Evolutionary conservation across 2,329 filamentous ascomycete species (phyloP), one percentile per base, ranked within the genome.

Genomic region (Dendryphion nanum): DNA sequence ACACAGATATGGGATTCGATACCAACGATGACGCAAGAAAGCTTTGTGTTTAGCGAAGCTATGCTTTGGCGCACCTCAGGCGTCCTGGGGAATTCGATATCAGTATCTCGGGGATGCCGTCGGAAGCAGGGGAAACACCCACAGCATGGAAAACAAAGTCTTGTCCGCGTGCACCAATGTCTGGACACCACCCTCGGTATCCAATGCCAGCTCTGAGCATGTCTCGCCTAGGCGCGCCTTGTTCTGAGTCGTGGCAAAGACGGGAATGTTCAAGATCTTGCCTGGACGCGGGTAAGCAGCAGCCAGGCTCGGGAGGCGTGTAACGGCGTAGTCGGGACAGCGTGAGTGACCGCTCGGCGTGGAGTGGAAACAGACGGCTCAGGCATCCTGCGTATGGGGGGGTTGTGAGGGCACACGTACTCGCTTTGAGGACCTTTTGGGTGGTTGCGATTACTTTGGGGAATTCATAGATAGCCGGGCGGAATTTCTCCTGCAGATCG

Each of bases 1-100:
- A 97, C 82, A 73, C 91, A 97, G 62, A 97, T 93, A 69, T 97
- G 91, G 28, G 81, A 80, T 69, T 97, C 91, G 61, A 97, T 95
- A 24, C 91, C 91, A 13, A 95, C 84, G 46, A 97, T 81, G 38
- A 87, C 84, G 37, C 89, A 77, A 4, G 68, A 48, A 4, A 58
- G 36, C 3, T 50, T 57, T 33, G 41, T 42, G 18, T 51, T 61
- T 24, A 72, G 58, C 16, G 56, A 56, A 33, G 64, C 50, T 38
- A 74, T 64, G 10, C 63, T 67, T 4, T 68, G 52, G 18, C 74
- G 69, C 30, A 95, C 71, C 26, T 83, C 74, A 0, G 88, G 85
- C 2, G 85, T 81, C 63, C 63, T 64, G 37, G 21, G 18, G 18
- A 23, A 7, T 26, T 26, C 8, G 8, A 26, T 26, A n/a, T 26